Evolutionary conservation across 78 protist genomes (phyloP).

Genomic region (slime mould (Dictyostelium discoideum)): DNA sequence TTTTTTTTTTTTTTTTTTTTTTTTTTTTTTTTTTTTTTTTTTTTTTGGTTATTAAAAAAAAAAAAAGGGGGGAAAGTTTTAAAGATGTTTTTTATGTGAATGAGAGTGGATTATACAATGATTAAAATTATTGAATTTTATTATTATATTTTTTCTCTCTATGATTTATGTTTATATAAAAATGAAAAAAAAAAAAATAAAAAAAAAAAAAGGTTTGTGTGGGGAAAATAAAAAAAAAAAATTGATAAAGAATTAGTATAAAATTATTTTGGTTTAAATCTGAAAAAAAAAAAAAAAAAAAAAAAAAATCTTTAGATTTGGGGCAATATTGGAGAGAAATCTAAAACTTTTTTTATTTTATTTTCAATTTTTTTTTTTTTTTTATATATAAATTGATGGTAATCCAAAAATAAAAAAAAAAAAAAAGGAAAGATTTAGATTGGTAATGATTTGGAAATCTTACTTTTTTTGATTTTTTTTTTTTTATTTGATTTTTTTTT

Average conservation of each 20-base stretch:
- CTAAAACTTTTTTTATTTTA: background rate
- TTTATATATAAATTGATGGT: background rate
- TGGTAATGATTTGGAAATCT: background rate
- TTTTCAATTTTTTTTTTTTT: too few species aligned
- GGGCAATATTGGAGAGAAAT: background rate
- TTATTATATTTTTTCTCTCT: too few species aligned
- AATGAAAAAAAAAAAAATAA: too few species aligned
- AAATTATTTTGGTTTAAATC: background rate
- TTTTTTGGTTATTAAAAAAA: too few species aligned
- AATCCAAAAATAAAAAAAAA: too few species aligned
- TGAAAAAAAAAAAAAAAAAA: too few species aligned
- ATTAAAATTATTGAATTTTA: too few species aligned
- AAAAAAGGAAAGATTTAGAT: background rate
- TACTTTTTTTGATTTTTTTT: background rate
- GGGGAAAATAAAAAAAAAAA: too few species aligned
- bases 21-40: too few species aligned
- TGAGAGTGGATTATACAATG: background rate
- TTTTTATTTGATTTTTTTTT: too few species aligned
- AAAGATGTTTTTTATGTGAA: background rate
- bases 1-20: background rate
- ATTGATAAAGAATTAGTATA: background rate
- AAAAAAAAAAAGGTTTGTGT: too few species aligned
- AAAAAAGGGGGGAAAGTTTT: background rate
- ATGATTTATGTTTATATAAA: too few species aligned
- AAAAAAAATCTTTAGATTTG: background rate